phyloP scores from a whole-genome alignment of 1,284 basidiomycete species.

The Trichosporon faecale region DNA sequence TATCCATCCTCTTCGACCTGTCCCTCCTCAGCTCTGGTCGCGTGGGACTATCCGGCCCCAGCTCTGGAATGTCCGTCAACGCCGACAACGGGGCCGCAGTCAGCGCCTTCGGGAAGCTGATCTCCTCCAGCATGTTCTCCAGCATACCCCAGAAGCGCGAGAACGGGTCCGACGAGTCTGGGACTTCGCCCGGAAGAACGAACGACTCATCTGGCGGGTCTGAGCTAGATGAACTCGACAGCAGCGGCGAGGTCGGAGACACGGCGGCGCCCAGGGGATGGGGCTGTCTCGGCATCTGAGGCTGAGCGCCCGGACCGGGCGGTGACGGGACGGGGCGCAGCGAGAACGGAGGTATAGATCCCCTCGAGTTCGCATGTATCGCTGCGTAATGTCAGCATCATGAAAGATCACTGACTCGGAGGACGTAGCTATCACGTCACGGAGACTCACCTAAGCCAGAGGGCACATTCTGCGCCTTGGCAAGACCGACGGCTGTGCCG shows the following conservation, averaged over 20 bases:
- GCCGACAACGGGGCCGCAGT: slow-evolving; percentile 10
- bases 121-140: slow-evolving; percentile 50
- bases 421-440: neutral
- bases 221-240: slow-evolving; percentile 42
- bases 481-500: slow-evolving; percentile 14
- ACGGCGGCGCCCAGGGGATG: neutral
- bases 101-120: slow-evolving; percentile 46
- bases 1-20: neutral
- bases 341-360: slow-evolving; percentile 38
- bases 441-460: slow-evolving; percentile 14
- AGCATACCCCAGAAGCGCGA: slow-evolving; percentile 52
- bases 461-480: neutral
- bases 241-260: slow-evolving; percentile 31
- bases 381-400: slow-evolving; percentile 6
- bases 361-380: slow-evolving; percentile 21
- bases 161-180: slow-evolving; percentile 50
- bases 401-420: neutral
- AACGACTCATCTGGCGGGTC: slow-evolving; percentile 38
- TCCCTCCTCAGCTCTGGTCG: neutral
- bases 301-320: neutral
- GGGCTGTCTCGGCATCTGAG: neutral
- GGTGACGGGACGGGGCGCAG: slow-evolving; percentile 28
- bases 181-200: slow-evolving; percentile 35
- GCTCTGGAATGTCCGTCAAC: neutral
- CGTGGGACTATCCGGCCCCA: neutral